Conservation (phyloP, 2,329 filamentous ascomycete genomes). For the Endoconidiophora laricicola region DNA sequence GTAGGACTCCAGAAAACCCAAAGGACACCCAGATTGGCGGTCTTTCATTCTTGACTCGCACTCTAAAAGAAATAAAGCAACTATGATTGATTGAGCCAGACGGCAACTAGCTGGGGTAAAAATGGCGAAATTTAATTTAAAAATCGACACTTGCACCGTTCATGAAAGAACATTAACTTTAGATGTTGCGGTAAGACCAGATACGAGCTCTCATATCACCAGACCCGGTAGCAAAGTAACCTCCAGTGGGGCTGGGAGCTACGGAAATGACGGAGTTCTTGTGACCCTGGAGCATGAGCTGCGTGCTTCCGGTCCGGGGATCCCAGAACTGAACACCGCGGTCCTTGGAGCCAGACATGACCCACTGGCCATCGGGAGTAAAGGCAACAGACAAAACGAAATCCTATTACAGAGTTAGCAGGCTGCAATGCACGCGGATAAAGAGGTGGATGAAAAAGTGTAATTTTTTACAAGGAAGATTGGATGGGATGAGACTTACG, state of each 20-base stretch:
- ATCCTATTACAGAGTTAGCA: conserved; percentile 40
- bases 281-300: conserved; percentile 96
- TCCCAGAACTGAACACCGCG: conserved; percentile 98
- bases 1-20: background rate
- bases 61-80: too few relatives aligned
- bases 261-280: conserved; percentile 99
- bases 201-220: conserved; percentile 96
- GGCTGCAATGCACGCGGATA: background rate
- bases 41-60: background rate
- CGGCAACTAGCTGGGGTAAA: too few relatives aligned
- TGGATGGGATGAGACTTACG: conserved; percentile 29
- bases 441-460: background rate
- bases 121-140: too few relatives aligned
- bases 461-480: background rate
- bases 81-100: too few relatives aligned
- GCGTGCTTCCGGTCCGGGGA: conserved; percentile 76
- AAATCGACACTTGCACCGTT: too few relatives aligned
- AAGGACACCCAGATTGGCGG: too few relatives aligned
- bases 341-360: conserved; percentile 94
- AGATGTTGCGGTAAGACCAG: conserved; percentile 57
- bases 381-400: conserved; percentile 93
- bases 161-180: too few relatives aligned
- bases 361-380: conserved; percentile 87
- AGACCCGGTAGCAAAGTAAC: conserved; percentile 86
- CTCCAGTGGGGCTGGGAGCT: conserved; percentile 75